A percentile compares a stretch with the other conserved stretches of the same genome.
Evolutionary conservation across 164 flowering plant genomes (phyloP).

Genomic region (Tinospora cordifolia): DNA sequence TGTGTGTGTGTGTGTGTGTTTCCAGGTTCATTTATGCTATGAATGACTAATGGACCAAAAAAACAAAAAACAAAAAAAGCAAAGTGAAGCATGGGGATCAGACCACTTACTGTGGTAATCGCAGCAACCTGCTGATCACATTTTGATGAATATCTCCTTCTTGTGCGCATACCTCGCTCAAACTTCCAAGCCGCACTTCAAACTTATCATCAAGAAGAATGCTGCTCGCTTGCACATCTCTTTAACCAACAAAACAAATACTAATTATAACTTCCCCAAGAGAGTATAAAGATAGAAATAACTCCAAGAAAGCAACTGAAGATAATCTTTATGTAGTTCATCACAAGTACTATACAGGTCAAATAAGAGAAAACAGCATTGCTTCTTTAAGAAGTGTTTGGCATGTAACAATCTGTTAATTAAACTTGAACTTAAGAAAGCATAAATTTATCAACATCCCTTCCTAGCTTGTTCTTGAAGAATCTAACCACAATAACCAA

Average conservation of each 20-base stretch:
- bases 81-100: background rate
- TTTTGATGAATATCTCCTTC: constrained; percentile 74
- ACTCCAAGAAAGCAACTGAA: constrained; percentile 1
- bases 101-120: constrained; percentile 78
- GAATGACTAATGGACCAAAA: background rate
- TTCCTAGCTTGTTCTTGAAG: background rate
- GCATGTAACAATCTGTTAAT: background rate
- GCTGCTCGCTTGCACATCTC: constrained; percentile 99
- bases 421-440: background rate
- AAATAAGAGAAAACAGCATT: background rate
- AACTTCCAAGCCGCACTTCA: constrained; percentile 95
- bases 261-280: constrained; percentile 13
- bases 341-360: background rate
- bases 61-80: too few relatives aligned
- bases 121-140: constrained; percentile 61
- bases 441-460: background rate
- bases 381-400: background rate
- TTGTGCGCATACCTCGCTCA: constrained; percentile 72
- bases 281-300: background rate
- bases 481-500: background rate
- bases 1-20: too few relatives aligned
- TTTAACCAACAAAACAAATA: constrained; percentile 21
- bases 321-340: background rate
- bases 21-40: background rate
- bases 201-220: constrained; percentile 95